These are phyloP conservation scores for Zasmidium angulare DNA, from an alignment of 2,329 filamentous ascomycete species.

Conservation along the genomic window DNA sequence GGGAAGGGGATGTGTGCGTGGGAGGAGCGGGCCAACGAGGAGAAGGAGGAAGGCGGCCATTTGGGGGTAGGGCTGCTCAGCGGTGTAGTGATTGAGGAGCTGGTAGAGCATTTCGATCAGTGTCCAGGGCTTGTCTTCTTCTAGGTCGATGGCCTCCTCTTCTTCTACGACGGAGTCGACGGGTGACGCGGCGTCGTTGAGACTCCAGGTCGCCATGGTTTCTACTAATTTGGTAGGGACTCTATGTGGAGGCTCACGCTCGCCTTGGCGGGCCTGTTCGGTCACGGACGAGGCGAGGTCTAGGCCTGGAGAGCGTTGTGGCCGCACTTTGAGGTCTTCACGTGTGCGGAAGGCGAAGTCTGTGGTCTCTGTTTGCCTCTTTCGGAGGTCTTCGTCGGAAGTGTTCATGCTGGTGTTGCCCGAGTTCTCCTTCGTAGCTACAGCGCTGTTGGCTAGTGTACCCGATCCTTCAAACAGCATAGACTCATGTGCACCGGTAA, in stretches of 20 bases:
- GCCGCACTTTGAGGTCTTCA: not conserved
- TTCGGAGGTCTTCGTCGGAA: slow-evolving; percentile 10
- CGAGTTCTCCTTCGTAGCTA: slow-evolving; percentile 14
- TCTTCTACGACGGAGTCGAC: slow-evolving; percentile 12
- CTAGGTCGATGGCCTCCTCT: slow-evolving; percentile 27
- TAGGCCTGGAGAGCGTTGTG: not conserved
- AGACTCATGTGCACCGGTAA: slow-evolving; percentile 7
- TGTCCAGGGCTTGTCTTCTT: slow-evolving; percentile 37
- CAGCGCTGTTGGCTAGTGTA: slow-evolving; percentile 15
- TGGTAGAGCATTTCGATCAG: slow-evolving; percentile 44
- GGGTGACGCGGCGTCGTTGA: slow-evolving; percentile 6
- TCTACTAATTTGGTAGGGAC: slow-evolving; percentile 10
- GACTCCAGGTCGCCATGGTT: slow-evolving; percentile 3
- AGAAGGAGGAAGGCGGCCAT: slow-evolving; percentile 49
- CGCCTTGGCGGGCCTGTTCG: not conserved
- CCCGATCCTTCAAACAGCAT: slow-evolving; percentile 24
- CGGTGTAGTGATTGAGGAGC: slow-evolving; percentile 44
- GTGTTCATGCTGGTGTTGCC: slow-evolving; percentile 12
- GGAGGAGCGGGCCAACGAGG: slow-evolving; percentile 47
- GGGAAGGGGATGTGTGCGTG: slow-evolving; percentile 40
- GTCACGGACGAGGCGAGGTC: not conserved
- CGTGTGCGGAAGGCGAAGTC: slow-evolving; percentile 6
- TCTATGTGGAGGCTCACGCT: not conserved
- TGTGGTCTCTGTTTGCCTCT: slow-evolving; percentile 6
- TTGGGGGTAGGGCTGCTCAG: slow-evolving; percentile 45